Evolutionary conservation across 2,329 filamentous ascomycete genomes (phyloP), one percentile per base, ranked within the genome.

Genomic region (Lecanicillium sp.): DNA sequence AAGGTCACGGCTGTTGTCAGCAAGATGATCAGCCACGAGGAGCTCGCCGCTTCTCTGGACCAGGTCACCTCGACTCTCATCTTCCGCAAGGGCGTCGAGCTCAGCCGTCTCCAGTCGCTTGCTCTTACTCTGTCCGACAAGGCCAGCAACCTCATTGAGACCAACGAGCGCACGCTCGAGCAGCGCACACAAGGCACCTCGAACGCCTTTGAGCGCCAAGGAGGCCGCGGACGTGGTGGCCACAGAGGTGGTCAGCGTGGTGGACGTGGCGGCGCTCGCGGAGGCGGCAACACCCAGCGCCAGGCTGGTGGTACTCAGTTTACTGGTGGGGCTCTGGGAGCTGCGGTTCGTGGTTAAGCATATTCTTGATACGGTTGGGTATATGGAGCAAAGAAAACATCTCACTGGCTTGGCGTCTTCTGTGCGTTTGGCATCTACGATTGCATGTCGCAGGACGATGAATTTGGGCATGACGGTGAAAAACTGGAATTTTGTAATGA

Each of bases 11-110:
- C 92, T 27, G 81, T 98, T 40, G 81, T 98, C 56, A 94, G 87
- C 75, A 94, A 94, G 73, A 98, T 98, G 92, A 97, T 98, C 64
- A 94, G 88, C 55, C 92, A 98, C 71, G 92, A 98, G 67, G 92
- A 98, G 66, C 81, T 98, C 36, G 87, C 86, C 9, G 92, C 92
- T 31, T 94, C 92, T 28, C 79, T 98, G 19, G 94, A 98, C 71
- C 92, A 98, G 68, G 90, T 98, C 66, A 96, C 94, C 56, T 82
- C 85, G 51, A 94, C 87, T 37, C 87, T 98, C 65, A 92, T 97
- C 69, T 98, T 98, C 86, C 84, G 92, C 65, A 97, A 98, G 81
- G 94, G 92, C 43, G 92, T 98, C 46, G 94, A 98, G 74, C 79
- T 98, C 48, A 95, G 87, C 57, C 81, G 94, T 52, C 79, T 98